Evolutionary conservation across 1,284 basidiomycete genomes (phyloP), one percentile per base, ranked within the genome.

Genomic region (Microbotryum lychnidis-dioicae): DNA sequence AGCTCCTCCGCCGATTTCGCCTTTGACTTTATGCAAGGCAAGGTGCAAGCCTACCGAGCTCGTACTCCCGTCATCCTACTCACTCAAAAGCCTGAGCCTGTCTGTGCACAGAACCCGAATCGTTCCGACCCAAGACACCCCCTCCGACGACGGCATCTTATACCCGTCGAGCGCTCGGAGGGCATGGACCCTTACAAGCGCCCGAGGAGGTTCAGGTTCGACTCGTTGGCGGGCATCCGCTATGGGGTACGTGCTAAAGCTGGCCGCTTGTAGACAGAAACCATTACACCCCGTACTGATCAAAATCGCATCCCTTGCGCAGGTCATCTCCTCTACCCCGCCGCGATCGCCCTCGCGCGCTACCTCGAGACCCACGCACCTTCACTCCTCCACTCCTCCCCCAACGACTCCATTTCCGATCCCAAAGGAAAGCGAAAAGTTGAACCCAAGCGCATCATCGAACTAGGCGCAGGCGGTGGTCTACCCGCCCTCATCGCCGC

Each of bases 391-490:
- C 67, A 63, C 23, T 56, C 61, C 6, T 25, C 25, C 25, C 25
- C 25, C 25, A 42, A 42, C 37, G 12, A 14, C 37, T 5, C 37
- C 12, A 18, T 42, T 4, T 50, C 48, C 9, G 20, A 53, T 9
- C 27, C 25, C 51, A 63, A 66, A 18, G 37, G 37, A 42, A 42
- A 18, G 37, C 16, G 37, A 4, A 42, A 42, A 10, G 14, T 2
- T 5, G 63, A 79, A 9, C 76, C 72, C 18, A 77, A 77, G 58
- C 77, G 74, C 31, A 84, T 97, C 0, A 78, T 97, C 2, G 94
- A 98, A 74, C 83, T 97, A 0, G 94, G 94, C 1, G 94, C 94
- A 0, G 94, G 91, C 0, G 91, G 90, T 1, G 93, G 86, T 0
- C 77, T 97, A 20, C 94, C 94, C 0, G 84, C 87, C 3, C 79